phyloP scores from a whole-genome alignment of 495 filamentous ascomycete genomes.

The Hyaloscypha bicolor region DNA sequence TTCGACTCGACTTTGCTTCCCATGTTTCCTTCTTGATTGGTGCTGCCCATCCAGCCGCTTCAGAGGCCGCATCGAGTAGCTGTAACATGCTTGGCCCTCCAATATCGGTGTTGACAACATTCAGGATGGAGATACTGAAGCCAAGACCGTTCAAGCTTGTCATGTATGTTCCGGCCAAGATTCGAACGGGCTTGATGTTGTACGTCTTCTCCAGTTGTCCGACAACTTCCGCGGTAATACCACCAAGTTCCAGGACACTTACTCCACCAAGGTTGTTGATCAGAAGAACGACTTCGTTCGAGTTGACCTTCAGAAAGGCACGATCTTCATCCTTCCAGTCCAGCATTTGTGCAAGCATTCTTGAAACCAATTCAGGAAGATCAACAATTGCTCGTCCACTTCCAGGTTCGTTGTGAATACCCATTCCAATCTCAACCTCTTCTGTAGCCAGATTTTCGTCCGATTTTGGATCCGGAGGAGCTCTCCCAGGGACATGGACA shows the following conservation, averaged over 20 bases:
- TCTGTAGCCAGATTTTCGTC: conserved; percentile 60
- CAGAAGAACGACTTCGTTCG: conserved; percentile 69
- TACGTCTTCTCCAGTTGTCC: conserved; percentile 70
- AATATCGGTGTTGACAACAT: conserved; percentile 77
- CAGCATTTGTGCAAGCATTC: conserved; percentile 81
- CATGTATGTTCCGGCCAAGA: conserved; percentile 70
- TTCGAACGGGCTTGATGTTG: conserved; percentile 71
- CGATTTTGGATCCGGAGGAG: conserved; percentile 36
- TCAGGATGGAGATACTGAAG: conserved; percentile 86
- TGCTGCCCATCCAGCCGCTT: conserved; percentile 84
- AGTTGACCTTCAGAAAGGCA: conserved; percentile 71
- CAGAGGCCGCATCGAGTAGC: conserved; percentile 81
- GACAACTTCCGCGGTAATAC: conserved; percentile 86
- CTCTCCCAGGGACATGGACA: conserved; percentile 89
- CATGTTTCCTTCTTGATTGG: conserved; percentile 66
- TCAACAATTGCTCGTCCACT: conserved; percentile 68
- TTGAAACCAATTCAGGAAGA: conserved; percentile 70
- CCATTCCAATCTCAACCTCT: conserved; percentile 96
- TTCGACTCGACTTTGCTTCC: conserved; percentile 52
- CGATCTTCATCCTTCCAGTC: conserved; percentile 79
- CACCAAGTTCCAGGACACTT: conserved; percentile 84
- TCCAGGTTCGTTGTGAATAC: conserved; percentile 95
- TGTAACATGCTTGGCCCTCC: conserved; percentile 82
- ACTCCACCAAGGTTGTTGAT: conserved; percentile 96
- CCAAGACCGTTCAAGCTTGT: conserved; percentile 92